These are phyloP conservation scores for Auriscalpium vulgare DNA, from an alignment of 768 basidiomycete genomes.

Conservation along the genomic window DNA sequence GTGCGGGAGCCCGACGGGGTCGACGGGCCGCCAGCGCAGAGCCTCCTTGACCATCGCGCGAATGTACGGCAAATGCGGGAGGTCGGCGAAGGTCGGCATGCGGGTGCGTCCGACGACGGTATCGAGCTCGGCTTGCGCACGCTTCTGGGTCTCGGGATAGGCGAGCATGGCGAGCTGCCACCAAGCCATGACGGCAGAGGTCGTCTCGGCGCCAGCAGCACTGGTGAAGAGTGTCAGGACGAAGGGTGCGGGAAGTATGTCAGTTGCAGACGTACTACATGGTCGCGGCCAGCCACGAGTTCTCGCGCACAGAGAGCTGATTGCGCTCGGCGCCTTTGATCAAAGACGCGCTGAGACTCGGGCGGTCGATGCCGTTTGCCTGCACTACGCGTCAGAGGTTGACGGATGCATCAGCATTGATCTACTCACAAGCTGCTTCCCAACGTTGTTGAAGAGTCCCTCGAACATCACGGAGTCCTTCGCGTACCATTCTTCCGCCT, in stretches of 20 bases:
- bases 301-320: slow-evolving; percentile 1
- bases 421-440: neutral
- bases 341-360: slow-evolving; percentile 1
- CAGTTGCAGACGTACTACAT: slow-evolving; percentile 1
- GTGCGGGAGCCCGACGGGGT: slow-evolving; percentile 8
- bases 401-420: neutral
- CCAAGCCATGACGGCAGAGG: slow-evolving; percentile 8
- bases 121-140: slow-evolving; percentile 13
- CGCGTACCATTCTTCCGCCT: neutral
- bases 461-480: slow-evolving; percentile 1
- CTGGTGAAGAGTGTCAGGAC: neutral
- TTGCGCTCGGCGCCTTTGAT: neutral
- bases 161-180: slow-evolving; percentile 11
- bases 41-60: slow-evolving; percentile 11
- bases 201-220: slow-evolving; percentile 13
- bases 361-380: neutral
- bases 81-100: slow-evolving; percentile 10
- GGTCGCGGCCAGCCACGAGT: slow-evolving; percentile 3
- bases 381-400: neutral
- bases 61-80: slow-evolving; percentile 4
- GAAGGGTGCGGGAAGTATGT: neutral
- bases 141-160: slow-evolving; percentile 10
- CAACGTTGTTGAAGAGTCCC: neutral
- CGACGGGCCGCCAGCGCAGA: slow-evolving; percentile 8
- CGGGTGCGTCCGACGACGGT: slow-evolving; percentile 13